Percentiles rank a stretch among this genome's conserved stretches.
Evolutionary conservation across 2,329 filamentous ascomycete genomes (phyloP).

Genomic region (Curvularia lunata): DNA sequence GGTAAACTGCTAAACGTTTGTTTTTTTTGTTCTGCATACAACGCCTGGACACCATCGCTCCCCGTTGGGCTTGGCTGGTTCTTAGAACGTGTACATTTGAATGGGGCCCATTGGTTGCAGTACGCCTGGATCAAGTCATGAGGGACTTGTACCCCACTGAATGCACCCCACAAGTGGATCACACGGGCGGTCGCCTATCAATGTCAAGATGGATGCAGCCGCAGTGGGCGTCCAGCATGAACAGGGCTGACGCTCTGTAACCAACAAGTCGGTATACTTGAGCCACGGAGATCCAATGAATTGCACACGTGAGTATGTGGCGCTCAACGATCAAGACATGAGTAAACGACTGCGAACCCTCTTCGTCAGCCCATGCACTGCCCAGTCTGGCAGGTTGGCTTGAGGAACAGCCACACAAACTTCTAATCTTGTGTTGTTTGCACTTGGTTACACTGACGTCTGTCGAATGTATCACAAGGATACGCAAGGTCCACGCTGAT

Average conservation of each 20-base stretch:
- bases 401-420: constrained; percentile 7
- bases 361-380: background rate
- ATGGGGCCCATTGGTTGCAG: constrained; percentile 19
- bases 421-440: constrained; percentile 18
- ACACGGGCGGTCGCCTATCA: constrained; percentile 13
- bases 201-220: constrained; percentile 8
- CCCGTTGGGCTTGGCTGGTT: background rate
- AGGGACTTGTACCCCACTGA: constrained; percentile 5
- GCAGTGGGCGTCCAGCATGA: constrained; percentile 11
- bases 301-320: constrained; percentile 25
- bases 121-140: background rate
- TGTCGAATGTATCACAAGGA: background rate
- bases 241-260: constrained; percentile 3
- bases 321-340: constrained; percentile 9
- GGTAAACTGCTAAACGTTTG: background rate
- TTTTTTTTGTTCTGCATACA: constrained; percentile 3
- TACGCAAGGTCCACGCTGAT: constrained; percentile 8
- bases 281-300: constrained; percentile 20
- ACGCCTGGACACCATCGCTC: background rate
- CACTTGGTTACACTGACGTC: constrained; percentile 1
- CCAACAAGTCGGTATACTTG: constrained; percentile 25
- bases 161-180: constrained; percentile 15
- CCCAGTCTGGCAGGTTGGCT: constrained; percentile 4
- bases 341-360: background rate
- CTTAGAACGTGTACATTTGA: constrained; percentile 14